phyloP scores from a whole-genome alignment of 257 asterid genomes.

The Jacaranda copaia region DNA sequence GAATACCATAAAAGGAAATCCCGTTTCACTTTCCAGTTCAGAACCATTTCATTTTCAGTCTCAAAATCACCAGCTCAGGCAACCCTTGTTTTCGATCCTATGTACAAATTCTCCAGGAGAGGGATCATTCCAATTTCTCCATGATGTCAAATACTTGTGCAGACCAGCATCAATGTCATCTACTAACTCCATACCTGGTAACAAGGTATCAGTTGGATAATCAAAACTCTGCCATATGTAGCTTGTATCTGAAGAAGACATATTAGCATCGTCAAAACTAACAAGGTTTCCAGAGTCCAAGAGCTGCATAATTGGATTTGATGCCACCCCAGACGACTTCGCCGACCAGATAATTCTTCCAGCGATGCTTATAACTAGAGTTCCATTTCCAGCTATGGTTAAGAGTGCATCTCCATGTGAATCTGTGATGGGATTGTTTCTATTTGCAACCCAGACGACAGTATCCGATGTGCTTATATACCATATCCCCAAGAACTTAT shows the following conservation, averaged over 20 bases:
- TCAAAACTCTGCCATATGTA: constrained; percentile 51
- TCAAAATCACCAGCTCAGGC: constrained; percentile 31
- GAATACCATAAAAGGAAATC: neutral
- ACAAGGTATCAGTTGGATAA: constrained; percentile 43
- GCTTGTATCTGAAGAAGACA: neutral
- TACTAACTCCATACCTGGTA: constrained; percentile 40
- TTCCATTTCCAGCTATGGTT: constrained; percentile 23
- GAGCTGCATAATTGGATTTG: constrained; percentile 35
- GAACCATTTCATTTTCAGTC: constrained; percentile 20
- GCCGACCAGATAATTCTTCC: constrained; percentile 46
- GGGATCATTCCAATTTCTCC: constrained; percentile 48
- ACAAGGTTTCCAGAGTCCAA: constrained; percentile 45
- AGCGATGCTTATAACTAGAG: constrained; percentile 19
- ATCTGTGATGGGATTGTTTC: constrained; percentile 33
- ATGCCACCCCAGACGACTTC: constrained; percentile 12
- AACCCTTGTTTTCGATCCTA: constrained; percentile 36
- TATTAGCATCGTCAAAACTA: constrained; percentile 4
- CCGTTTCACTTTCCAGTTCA: constrained; percentile 53
- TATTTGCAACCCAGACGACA: constrained; percentile 46
- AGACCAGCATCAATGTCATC: constrained; percentile 24
- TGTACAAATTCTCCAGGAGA: constrained; percentile 42
- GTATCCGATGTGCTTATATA: constrained; percentile 36
- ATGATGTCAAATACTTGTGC: constrained; percentile 37
- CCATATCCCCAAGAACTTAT: constrained; percentile 44
- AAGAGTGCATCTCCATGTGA: constrained; percentile 27